Evolutionary conservation across 257 asterid genomes (phyloP).

Genomic region (Solanum corneliomulleri): DNA sequence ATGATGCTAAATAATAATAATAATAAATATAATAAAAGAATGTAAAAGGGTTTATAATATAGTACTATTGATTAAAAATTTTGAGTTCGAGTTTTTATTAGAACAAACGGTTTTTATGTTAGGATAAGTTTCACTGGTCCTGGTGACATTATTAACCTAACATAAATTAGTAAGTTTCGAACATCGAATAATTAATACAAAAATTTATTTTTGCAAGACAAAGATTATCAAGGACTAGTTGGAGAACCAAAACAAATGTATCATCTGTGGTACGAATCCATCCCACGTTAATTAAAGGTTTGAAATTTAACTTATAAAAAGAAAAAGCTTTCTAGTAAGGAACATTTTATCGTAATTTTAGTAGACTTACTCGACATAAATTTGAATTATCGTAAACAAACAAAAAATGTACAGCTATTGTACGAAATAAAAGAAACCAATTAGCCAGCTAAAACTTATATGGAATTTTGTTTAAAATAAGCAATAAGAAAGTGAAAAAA

Average conservation of each 20-base stretch:
- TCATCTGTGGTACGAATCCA: background rate
- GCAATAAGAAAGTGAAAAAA: background rate
- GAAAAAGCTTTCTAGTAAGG: accelerated
- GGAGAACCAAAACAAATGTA: background rate
- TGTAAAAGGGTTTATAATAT: too few species aligned
- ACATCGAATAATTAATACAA: background rate
- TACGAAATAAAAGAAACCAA: background rate
- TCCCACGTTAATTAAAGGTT: background rate
- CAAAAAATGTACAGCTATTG: background rate
- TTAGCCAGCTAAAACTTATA: slow-evolving; percentile 5
- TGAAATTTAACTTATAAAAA: background rate
- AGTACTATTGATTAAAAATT: too few species aligned
- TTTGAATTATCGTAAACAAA: background rate
- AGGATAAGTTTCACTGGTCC: too few species aligned
- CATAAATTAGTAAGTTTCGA: background rate
- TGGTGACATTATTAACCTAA: too few species aligned
- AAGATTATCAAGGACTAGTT: background rate
- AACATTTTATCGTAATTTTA: background rate
- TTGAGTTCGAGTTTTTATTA: too few species aligned
- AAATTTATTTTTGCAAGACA: background rate
- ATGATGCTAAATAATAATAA: too few species aligned
- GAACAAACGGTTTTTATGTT: too few species aligned
- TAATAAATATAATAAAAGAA: too few species aligned
- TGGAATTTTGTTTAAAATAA: slow-evolving; percentile 3
- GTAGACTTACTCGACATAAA: background rate